Evolutionary conservation across 2,329 filamentous ascomycete species (phyloP).

Genomic region (Tolypocladium nubicola): DNA sequence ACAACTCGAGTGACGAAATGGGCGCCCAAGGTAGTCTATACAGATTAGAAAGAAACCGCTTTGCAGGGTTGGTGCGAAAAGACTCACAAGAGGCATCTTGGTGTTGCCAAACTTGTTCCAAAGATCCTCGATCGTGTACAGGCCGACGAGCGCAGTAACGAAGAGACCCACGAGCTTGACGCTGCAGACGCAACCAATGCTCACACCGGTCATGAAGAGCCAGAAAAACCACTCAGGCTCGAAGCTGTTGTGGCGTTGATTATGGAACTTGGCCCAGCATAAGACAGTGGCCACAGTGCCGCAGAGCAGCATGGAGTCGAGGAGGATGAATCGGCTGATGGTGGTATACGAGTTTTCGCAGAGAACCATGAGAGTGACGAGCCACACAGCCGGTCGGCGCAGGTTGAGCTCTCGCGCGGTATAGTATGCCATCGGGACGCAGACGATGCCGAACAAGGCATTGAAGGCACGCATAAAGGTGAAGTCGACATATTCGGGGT

Average conservation of each 20-base stretch:
- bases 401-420: constrained; percentile 88
- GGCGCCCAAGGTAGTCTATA: constrained; percentile 52
- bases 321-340: constrained; percentile 93
- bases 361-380: constrained; percentile 91
- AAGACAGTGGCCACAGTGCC: constrained; percentile 97
- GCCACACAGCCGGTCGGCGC: constrained; percentile 79
- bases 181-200: constrained; percentile 95
- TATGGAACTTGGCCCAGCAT: constrained; percentile 96
- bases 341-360: constrained; percentile 99
- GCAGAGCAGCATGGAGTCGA: constrained; percentile 97
- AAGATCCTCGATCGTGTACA: constrained; percentile 93
- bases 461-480: constrained; percentile 99
- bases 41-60: constrained; percentile 1
- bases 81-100: constrained; percentile 71
- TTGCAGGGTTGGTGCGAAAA: neutral
- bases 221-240: constrained; percentile 88
- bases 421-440: constrained; percentile 88
- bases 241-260: constrained; percentile 75
- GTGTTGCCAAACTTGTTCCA: constrained; percentile 97
- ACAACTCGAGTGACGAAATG: constrained; percentile 74
- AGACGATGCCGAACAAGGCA: constrained; percentile 84
- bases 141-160: constrained; percentile 83
- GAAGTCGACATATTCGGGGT: constrained; percentile 89
- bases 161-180: constrained; percentile 98
- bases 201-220: constrained; percentile 87